Base-by-base conservation (phyloP, 805 yeast species). In the Wickerhamiella australiensis region DNA sequence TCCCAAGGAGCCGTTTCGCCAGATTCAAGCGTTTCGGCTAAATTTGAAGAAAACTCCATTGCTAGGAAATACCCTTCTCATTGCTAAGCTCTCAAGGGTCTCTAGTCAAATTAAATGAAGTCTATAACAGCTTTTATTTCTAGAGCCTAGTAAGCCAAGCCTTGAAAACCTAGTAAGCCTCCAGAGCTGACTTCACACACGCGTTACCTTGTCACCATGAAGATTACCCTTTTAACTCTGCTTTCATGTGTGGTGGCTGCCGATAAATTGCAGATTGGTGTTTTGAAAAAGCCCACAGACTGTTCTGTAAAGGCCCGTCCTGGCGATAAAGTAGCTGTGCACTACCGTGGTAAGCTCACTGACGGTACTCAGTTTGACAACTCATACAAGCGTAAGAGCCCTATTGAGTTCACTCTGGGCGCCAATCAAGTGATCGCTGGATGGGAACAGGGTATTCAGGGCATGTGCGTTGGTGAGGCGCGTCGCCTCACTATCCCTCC, bases 391-490 rank as follows among this genome's bases (percentile, higher is more conserved):
- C 75, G 94, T 60, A 78, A 77, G 12, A 58, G 64, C 42, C 96
- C 96, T 42, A 70, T 87, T 53, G 63, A 72, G 38, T 87, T 87
- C 65, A 66, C 66, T n/a, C 67, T 88, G 49, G 96, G 96, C 38
- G 64, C 66, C 22, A 88, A 94, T 4, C 80, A 76, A 59, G 96
- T 87, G 27, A 87, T 87, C 61, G 61, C 72, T 53, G 96, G 96
- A 52, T 87, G 96, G 96, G 96, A 87, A 55, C 77, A 80, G 65
- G 96, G 96, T 38, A 68, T 86, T 46, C 57, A 70, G 35, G 79
- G 82, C 29, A 84, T 84, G 94, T 87, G 96, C 66, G 70, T 85
- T 63, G 95, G 95, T 42, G 96, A 87, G 65, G 72, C 80, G 68
- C 76, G 96, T 62, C 80, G 75, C 57, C 70, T 87, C 57, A 75